Evolutionary conservation across 305 asterid species (phyloP).

Genomic region (Nicotiana rustica): DNA sequence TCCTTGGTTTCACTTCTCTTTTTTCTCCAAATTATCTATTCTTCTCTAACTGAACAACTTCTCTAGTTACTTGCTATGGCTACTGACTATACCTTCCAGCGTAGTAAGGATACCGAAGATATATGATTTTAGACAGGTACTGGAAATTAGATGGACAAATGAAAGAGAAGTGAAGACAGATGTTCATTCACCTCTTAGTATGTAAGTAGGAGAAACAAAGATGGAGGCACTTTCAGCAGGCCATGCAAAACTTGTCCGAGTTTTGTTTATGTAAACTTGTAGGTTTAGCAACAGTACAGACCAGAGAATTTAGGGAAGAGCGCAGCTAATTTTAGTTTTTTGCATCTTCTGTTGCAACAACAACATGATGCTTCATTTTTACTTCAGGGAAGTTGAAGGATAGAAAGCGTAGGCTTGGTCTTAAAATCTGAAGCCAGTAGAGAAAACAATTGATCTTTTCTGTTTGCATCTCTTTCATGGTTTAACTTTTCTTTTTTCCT

Average conservation of each 20-base stretch:
- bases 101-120: background rate
- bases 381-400: conserved; percentile 15
- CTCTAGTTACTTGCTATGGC: background rate
- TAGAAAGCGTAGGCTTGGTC: background rate
- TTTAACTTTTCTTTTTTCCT: background rate
- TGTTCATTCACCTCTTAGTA: background rate
- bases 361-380: background rate
- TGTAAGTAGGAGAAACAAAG: conserved; percentile 14
- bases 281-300: conserved; percentile 5
- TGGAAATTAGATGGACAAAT: background rate
- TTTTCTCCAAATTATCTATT: background rate
- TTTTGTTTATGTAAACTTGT: background rate
- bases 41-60: conserved; percentile 12
- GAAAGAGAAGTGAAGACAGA: background rate
- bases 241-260: background rate
- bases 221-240: background rate
- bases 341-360: background rate
- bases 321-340: background rate
- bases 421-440: background rate
- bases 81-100: background rate
- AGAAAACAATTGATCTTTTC: background rate
- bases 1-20: conserved; percentile 13
- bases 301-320: background rate
- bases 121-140: background rate
- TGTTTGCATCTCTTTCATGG: conserved; percentile 10